phyloP scores from a whole-genome alignment of 2,329 filamentous ascomycete species.

The Colletotrichum paranaense region DNA sequence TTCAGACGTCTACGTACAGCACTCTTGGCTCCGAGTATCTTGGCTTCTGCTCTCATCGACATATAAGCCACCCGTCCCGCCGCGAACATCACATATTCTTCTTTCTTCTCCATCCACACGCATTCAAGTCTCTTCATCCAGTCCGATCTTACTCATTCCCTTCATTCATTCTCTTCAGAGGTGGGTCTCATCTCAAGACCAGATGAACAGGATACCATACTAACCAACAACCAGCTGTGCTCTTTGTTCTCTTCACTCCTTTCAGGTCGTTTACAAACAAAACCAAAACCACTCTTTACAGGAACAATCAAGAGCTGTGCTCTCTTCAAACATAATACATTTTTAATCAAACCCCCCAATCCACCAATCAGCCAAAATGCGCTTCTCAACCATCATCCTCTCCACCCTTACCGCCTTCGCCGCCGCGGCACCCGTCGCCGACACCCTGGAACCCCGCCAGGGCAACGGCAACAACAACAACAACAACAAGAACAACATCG shows the following conservation, averaged over 20 bases:
- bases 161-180: constrained; percentile 60
- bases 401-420: constrained; percentile 57
- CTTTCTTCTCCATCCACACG: constrained; percentile 45
- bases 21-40: background rate
- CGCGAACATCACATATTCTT: constrained; percentile 38
- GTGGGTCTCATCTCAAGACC: constrained; percentile 43
- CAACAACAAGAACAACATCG: constrained; percentile 50
- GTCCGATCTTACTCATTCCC: constrained; percentile 49
- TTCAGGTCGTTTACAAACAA: constrained; percentile 40
- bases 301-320: constrained; percentile 59
- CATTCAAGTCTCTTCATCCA: constrained; percentile 39
- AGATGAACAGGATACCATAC: constrained; percentile 28
- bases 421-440: constrained; percentile 53
- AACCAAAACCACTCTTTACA: constrained; percentile 37
- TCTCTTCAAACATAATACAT: constrained; percentile 46
- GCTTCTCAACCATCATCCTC: constrained; percentile 58
- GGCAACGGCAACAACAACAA: constrained; percentile 49
- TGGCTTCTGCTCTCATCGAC: constrained; percentile 9
- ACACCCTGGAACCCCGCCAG: constrained; percentile 55
- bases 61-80: constrained; percentile 52
- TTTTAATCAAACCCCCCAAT: constrained; percentile 41
- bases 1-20: background rate
- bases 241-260: constrained; percentile 59
- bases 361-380: constrained; percentile 56
- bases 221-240: constrained; percentile 54